Evolutionary conservation across 208 protist genomes (phyloP), one percentile per base, ranked within the genome.

Genomic region (Leishmania guyanensis): DNA sequence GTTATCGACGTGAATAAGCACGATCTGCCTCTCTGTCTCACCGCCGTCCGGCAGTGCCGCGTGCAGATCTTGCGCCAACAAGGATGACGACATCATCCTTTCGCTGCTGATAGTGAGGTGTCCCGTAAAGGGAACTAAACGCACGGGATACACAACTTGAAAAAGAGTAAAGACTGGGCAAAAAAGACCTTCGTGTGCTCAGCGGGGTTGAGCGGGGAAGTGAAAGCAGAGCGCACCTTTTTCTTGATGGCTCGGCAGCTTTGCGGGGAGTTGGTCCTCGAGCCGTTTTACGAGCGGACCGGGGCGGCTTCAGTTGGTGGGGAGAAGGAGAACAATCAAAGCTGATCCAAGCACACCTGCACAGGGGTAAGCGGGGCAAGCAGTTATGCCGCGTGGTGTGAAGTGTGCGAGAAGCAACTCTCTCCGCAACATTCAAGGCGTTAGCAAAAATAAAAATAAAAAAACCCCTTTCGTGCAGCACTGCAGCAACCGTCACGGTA

Each of bases 1-100:
- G 62, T 86, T 83, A 60, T 82, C 69, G n/a, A 86, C 64, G 60
- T 83, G 83, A 51, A 80, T 76, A 10, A 86, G 79, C 79, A 86
- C 74, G 58, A 83, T 78, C 75, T 86, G 83, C 17, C 83, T 76
- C 39, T 86, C 79, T 29, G 82, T 81, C 77, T 85, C 82, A 43
- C 77, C 65, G 70, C 54, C 64, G 43, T 82, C 77, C 10, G 54
- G 29, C 12, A 82, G 22, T 0, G 43, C 26, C 8, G 64, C 29
- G 39, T 75, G 73, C 72, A 68, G 36, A 17, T 62, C 62, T 6
- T 22, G 43, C 26, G 29, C 36, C 43, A n/a, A 14, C 20, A 56
- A 33, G 33, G 16, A 65, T 17, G 39, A 8, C 14, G 74, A 29
- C 56, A 56, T 29, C 74, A 77, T 77, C 33, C 53, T 64, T 39